Conservation (phyloP, 352 stramenopile genomes). For the Globisporangium takayamanum region DNA sequence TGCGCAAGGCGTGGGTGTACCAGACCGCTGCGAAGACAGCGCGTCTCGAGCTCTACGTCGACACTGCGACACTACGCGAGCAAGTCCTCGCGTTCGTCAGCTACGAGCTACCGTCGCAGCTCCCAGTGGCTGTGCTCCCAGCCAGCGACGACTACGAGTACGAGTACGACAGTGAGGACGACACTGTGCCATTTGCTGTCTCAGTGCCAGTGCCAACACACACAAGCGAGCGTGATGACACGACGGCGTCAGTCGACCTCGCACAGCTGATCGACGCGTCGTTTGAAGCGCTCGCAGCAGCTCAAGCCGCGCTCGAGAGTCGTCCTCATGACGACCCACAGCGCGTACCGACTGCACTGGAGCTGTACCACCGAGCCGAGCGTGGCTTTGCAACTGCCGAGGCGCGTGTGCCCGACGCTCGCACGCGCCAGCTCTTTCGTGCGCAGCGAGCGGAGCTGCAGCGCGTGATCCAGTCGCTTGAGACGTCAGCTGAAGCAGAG, state of each 20-base stretch:
- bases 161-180: no score
- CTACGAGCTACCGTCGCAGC: not conserved
- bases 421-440: conserved; percentile 28
- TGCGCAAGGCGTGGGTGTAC: conserved; percentile 29
- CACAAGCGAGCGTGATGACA: not conserved
- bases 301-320: conserved; percentile 16
- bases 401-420: conserved; percentile 29
- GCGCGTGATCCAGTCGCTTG: conserved; percentile 20
- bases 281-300: conserved; percentile 31
- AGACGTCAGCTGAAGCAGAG: not conserved
- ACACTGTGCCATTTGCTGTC: not conserved
- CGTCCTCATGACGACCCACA: not conserved
- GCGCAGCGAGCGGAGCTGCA: conserved; percentile 27
- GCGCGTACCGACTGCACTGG: conserved; percentile 7
- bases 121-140: conserved; percentile 4
- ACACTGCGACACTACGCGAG: conserved; percentile 20
- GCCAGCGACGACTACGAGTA: not conserved
- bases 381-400: conserved; percentile 26
- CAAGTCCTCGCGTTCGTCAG: conserved; percentile 16
- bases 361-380: conserved; percentile 29
- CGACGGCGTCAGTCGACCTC: not conserved
- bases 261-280: conserved; percentile 29
- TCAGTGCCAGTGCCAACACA: not conserved
- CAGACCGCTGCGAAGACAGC: conserved; percentile 33
- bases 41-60: conserved; percentile 35